Evolutionary conservation across 2,329 filamentous ascomycete genomes (phyloP), one percentile per base, ranked within the genome.

Genomic region (Cordyceps farinosa): DNA sequence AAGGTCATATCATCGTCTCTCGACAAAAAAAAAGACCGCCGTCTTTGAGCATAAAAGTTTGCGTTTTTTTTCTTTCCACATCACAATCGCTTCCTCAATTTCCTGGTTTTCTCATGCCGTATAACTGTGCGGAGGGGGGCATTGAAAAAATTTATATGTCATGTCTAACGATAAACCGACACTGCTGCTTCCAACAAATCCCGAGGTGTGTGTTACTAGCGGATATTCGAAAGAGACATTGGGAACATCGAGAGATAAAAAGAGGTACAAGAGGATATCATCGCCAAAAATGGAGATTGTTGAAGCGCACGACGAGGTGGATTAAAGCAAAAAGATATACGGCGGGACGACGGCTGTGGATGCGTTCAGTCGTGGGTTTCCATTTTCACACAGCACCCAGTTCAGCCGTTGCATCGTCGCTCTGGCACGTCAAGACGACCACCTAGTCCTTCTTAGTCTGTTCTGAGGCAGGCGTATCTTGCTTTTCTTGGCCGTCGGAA

Each of bases 381-480:
- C 27, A 58, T 34, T n/a, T 53, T 58, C n/a, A 53, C 55, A 54
- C 62, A 45, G 63, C 65, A 63, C 67, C 67, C 68, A 64, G 47
- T 62, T 68, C 55, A n/a, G 61, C 38, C 51, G 8, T 55, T 47
- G 50, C 42, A 48, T 61, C 68, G 40, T 61, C 59, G 50, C 52
- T 55, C 47, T 50, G 53, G 56, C 60, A n/a, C 50, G 58, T 51
- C 53, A 47, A 61, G 64, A 74, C 56, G 64, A 71, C 65, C 68
- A 69, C 73, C 73, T 76, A 77, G 66, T 74, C 75, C 73, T 76
- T 72, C 69, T 75, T 76, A 65, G 61, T 71, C 66, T 73, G 73
- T 67, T 70, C 68, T 40, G 68, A 50, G 40, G 55, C 38, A n/a
- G 51, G 34, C 27, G 34, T 32, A 5, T 42, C 40, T 57, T 57